A percentile compares a stretch with the other conserved stretches of the same genome.
Evolutionary conservation across 225 moss, liverwort and hornwort genomes (phyloP).

Genomic region (Anthoceros angustus): DNA sequence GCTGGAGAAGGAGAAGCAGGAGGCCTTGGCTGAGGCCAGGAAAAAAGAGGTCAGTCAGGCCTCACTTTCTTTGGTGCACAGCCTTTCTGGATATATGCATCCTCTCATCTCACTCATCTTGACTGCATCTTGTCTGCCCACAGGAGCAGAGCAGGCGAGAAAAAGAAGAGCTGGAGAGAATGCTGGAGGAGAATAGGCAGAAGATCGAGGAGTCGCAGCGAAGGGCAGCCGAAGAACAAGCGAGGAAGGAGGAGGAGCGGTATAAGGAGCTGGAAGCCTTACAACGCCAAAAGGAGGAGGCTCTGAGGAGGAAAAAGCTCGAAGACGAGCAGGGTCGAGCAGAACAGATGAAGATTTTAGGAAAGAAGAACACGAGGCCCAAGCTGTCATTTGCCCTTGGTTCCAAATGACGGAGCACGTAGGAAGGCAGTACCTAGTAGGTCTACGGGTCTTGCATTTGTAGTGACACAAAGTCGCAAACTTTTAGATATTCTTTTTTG

Average conservation of each 20-base stretch:
- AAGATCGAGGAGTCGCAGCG: constrained; percentile 94
- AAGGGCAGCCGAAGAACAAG: constrained; percentile 89
- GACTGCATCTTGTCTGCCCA: constrained; percentile 3
- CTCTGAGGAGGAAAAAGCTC: constrained; percentile 52
- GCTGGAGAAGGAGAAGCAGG: constrained; percentile 63
- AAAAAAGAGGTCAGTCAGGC: constrained; percentile 47
- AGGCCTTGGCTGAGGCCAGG: constrained; percentile 55
- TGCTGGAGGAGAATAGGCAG: constrained; percentile 72
- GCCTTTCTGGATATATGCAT: neutral
- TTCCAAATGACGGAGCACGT: constrained; percentile 36
- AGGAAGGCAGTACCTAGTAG: no score
- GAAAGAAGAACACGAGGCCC: constrained; percentile 92
- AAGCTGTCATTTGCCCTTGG: constrained; percentile 94
- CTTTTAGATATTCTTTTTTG: no score
- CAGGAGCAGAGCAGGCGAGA: constrained; percentile 73
- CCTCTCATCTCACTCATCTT: neutral
- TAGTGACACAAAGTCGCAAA: no score
- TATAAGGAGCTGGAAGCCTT: constrained; percentile 88
- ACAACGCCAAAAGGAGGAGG: constrained; percentile 81
- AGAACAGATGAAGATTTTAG: constrained; percentile 96
- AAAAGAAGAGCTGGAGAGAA: constrained; percentile 86
- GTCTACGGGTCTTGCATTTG: no score
- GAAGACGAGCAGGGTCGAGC: constrained; percentile 79
- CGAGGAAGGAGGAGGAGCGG: constrained; percentile 89
- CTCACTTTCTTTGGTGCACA: neutral